A percentile compares a stretch with the other conserved stretches of the same genome.
Conservation (phyloP, 2,329 filamentous ascomycete species). For the Calonectria honghensis region DNA sequence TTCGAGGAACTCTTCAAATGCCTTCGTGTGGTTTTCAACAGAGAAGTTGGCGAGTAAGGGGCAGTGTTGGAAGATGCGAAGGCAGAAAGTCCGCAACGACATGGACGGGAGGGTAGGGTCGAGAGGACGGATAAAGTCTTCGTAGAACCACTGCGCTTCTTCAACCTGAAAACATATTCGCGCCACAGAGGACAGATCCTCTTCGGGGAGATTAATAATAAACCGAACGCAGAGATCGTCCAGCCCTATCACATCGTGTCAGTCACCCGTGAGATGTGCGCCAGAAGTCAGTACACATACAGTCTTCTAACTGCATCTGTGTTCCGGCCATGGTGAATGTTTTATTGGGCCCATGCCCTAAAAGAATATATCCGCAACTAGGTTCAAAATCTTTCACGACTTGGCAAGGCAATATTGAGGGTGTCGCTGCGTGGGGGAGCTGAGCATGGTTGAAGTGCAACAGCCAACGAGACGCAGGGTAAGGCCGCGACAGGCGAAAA, state of each 20-base stretch:
- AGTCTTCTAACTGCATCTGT: slow-evolving; percentile 93
- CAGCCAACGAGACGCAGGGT: slow-evolving; percentile 50
- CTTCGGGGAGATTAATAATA: slow-evolving; percentile 95
- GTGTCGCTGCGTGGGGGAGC: slow-evolving; percentile 55
- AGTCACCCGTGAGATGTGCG: slow-evolving; percentile 46
- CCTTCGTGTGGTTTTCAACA: slow-evolving; percentile 84
- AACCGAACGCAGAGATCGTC: slow-evolving; percentile 99
- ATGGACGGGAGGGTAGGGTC: slow-evolving; percentile 91
- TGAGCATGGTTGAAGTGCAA: slow-evolving; percentile 58
- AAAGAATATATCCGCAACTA: slow-evolving; percentile 28
- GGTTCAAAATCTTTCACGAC: slow-evolving; percentile 54
- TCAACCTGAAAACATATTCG: slow-evolving; percentile 99
- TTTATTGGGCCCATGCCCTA: slow-evolving; percentile 57
- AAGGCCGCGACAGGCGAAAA: slow-evolving; percentile 54
- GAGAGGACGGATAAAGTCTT: slow-evolving; percentile 96
- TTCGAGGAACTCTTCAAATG: slow-evolving; percentile 92
- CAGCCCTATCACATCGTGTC: slow-evolving; percentile 77
- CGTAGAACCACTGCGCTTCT: slow-evolving; percentile 99
- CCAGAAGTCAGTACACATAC: slow-evolving; percentile 69
- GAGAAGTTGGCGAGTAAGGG: slow-evolving; percentile 90
- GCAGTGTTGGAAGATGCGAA: slow-evolving; percentile 95
- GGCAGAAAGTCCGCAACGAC: slow-evolving; percentile 88
- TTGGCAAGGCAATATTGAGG: slow-evolving; percentile 57
- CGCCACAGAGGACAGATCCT: slow-evolving; percentile 91
- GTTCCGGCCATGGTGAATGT: slow-evolving; percentile 80